Evolutionary conservation across 2,329 filamentous ascomycete species (phyloP).

Genomic region (Hortaea werneckii): DNA sequence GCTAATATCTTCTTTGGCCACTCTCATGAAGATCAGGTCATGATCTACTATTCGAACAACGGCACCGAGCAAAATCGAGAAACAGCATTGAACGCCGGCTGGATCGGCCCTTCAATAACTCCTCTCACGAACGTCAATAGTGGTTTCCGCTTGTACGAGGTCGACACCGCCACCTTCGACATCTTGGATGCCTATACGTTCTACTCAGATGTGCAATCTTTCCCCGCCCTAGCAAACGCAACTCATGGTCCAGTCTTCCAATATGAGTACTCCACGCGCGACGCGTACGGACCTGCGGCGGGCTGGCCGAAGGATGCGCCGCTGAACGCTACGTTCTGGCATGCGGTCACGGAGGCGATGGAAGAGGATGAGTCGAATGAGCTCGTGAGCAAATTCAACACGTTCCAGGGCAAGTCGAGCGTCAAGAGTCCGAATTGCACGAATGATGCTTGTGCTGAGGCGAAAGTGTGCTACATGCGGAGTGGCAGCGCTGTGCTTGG

Average conservation of each 20-base stretch:
- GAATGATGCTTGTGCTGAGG: constrained; percentile 39
- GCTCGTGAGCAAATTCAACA: constrained; percentile 33
- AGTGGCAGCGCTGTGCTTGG: constrained; percentile 45
- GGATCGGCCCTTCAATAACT: constrained; percentile 44
- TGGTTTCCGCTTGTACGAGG: constrained; percentile 45
- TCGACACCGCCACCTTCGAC: constrained; percentile 45
- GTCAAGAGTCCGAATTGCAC: constrained; percentile 43
- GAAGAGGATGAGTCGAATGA: constrained; percentile 33
- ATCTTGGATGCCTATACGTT: constrained; percentile 46
- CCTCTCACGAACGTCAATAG: constrained; percentile 46
- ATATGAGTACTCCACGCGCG: constrained; percentile 43
- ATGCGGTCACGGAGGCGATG: constrained; percentile 48
- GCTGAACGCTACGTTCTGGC: constrained; percentile 51
- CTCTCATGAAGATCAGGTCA: constrained; percentile 45
- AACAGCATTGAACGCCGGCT: constrained; percentile 40
- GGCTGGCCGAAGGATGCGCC: constrained; percentile 40
- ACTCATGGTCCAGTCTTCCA: constrained; percentile 37
- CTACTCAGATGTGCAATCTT: constrained; percentile 42
- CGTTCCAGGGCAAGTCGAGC: constrained; percentile 43
- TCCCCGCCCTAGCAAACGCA: constrained; percentile 26
- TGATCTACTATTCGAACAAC: constrained; percentile 44
- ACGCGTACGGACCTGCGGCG: constrained; percentile 36
- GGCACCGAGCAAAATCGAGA: constrained; percentile 31
- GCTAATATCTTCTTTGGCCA: constrained; percentile 47
- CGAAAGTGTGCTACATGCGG: constrained; percentile 51